These are phyloP conservation scores for Coemansia sp. DNA, from an alignment of 192 early-diverging fungal species.

Conservation along the genomic window DNA sequence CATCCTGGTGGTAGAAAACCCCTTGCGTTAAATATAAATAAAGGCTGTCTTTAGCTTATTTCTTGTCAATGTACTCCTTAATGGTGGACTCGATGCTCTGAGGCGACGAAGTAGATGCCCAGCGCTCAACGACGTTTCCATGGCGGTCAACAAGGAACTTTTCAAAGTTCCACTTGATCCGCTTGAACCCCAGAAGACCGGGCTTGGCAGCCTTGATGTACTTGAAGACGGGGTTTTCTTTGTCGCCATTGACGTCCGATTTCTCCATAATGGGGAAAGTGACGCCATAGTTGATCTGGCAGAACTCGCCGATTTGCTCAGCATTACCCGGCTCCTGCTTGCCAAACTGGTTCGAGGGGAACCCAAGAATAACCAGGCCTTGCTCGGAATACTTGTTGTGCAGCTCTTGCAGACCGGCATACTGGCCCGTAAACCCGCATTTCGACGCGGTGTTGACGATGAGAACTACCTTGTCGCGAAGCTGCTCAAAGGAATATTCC, in stretches of 20 bases:
- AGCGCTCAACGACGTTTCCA: constrained; percentile 65
- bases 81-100: constrained; percentile 59
- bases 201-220: constrained; percentile 60
- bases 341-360: constrained; percentile 88
- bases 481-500: constrained; percentile 56
- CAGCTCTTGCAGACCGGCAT: constrained; percentile 66
- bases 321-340: constrained; percentile 61
- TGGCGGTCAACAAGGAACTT: constrained; percentile 72
- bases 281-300: constrained; percentile 72
- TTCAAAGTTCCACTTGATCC: constrained; percentile 84
- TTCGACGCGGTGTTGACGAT: constrained; percentile 89
- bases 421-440: constrained; percentile 86
- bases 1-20: too few species aligned
- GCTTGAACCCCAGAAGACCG: constrained; percentile 53
- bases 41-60: too few species aligned
- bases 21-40: too few species aligned
- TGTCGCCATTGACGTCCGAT: constrained; percentile 75
- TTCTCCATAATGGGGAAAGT: constrained; percentile 87
- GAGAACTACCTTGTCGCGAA: constrained; percentile 72
- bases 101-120: constrained; percentile 63
- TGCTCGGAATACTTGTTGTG: constrained; percentile 63
- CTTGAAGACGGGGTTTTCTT: constrained; percentile 62
- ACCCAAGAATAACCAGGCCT: constrained; percentile 84
- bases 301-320: constrained; percentile 50
- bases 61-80: constrained; percentile 52